Evolutionary conservation across 768 basidiomycete species (phyloP), one percentile per base, ranked within the genome.

Genomic region (Psilocybe tampanensis): DNA sequence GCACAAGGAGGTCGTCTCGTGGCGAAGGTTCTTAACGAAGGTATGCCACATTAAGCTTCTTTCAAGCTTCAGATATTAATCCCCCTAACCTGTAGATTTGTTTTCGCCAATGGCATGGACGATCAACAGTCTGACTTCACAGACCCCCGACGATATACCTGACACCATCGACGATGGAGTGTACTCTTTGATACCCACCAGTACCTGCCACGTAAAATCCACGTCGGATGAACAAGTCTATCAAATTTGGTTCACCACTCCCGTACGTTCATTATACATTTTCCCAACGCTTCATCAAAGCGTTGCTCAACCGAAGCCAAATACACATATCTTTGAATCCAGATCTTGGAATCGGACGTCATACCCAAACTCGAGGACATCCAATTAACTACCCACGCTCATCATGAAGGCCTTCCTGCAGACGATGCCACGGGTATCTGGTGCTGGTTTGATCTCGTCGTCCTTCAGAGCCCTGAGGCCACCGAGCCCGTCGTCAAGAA

Each of bases 381-480:
- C 29, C 70, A 72, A 33, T 63, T 73, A 2, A 65, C 65, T 52
- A 72, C 70, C 2, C 54, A 60, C 41, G 66, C 66, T 5, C 67
- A 63, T 33, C 62, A 68, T 23, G 68, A 68, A 45, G 68, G 65
- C 2, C 55, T 41, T 39, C 60, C 52, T 33, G 44, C 50, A 7
- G 21, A 47, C 23, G 64, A 57, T n/a, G 63, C 59, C 9, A 58
- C 47, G 0, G 69, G 65, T 26, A 67, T 64, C 26, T 72, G 70
- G 67, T 71, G 67, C 43, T 74, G 72, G 71, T 74, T 70, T 55
- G 71, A 74, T 55, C 52, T 74, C 11, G 62, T 69, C 47, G 60
- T 74, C 47, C 66, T 72, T 12, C 65, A 67, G 21, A 66, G 58
- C 11, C 56, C 68, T 2, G 60, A 66, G 15, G 52, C 64, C 7